These are phyloP conservation scores for Blastobotrys buckinghamii DNA, from an alignment of 1,139 yeast genomes.

Conservation along the genomic window DNA sequence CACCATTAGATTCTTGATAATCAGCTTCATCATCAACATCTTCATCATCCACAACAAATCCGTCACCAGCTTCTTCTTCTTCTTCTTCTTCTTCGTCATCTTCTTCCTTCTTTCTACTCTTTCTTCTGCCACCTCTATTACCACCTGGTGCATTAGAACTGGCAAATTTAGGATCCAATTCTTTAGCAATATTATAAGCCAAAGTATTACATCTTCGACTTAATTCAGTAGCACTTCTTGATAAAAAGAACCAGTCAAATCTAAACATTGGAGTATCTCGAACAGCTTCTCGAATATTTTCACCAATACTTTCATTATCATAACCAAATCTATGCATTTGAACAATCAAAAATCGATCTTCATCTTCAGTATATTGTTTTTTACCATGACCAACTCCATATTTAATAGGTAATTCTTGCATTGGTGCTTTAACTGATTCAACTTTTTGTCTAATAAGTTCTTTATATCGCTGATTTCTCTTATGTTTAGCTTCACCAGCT, in stretches of 20 bases:
- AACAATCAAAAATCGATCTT: slow-evolving; percentile 74
- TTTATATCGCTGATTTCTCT: slow-evolving; percentile 59
- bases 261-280: slow-evolving; percentile 65
- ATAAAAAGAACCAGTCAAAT: slow-evolving; percentile 84
- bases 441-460: slow-evolving; percentile 60
- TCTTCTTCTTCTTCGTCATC: neutral
- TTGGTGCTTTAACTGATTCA: slow-evolving; percentile 57
- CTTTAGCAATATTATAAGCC: slow-evolving; percentile 71
- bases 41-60: neutral
- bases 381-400: slow-evolving; percentile 90
- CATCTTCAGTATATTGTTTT: slow-evolving; percentile 74
- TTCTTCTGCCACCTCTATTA: neutral
- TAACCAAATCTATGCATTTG: slow-evolving; percentile 76
- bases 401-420: slow-evolving; percentile 66
- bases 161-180: slow-evolving; percentile 43
- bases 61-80: slow-evolving; percentile 5
- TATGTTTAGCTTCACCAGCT: slow-evolving; percentile 75
- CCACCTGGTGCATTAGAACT: slow-evolving; percentile 1
- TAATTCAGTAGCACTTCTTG: slow-evolving; percentile 79
- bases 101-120: neutral
- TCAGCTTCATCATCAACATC: neutral
- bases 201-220: slow-evolving; percentile 78
- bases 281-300: slow-evolving; percentile 72
- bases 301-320: slow-evolving; percentile 62
- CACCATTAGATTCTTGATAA: slow-evolving; percentile 1